These are phyloP conservation scores for Acorus calamus DNA, from an alignment of 106 monocot genomes.

Conservation along the genomic window DNA sequence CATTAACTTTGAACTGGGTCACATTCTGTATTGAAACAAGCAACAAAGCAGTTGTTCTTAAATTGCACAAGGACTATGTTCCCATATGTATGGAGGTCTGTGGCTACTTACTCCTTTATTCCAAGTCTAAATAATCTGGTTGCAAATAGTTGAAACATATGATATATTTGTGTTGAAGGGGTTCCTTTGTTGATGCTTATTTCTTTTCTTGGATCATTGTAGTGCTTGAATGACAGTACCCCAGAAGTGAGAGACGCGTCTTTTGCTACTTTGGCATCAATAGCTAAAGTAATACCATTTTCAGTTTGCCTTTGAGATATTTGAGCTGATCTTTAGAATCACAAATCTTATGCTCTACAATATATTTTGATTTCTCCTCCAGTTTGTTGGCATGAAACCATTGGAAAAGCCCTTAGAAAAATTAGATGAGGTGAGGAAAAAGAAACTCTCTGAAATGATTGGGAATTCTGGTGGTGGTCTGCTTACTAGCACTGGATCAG, in stretches of 20 bases:
- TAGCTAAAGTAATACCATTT: slow-evolving; percentile 58
- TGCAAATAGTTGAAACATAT: too few relatives aligned
- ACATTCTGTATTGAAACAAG: slow-evolving; percentile 92
- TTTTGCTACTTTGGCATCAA: slow-evolving; percentile 85
- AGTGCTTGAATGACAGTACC: slow-evolving; percentile 97
- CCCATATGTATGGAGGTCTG: slow-evolving; percentile 98
- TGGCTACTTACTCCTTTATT: not conserved
- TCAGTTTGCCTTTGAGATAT: not conserved
- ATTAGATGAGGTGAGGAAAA: slow-evolving; percentile 95
- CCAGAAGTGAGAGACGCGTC: slow-evolving; percentile 98
- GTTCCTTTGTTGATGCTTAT: not conserved
- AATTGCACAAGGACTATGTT: slow-evolving; percentile 95
- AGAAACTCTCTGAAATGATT: slow-evolving; percentile 98
- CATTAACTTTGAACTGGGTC: slow-evolving; percentile 84
- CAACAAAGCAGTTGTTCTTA: slow-evolving; percentile 82
- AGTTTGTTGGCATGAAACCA: slow-evolving; percentile 97
- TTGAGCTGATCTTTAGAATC: not conserved
- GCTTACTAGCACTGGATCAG: slow-evolving; percentile 32
- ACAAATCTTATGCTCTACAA: not conserved
- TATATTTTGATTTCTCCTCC: slow-evolving; percentile 15
- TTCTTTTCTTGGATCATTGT: slow-evolving; percentile 1
- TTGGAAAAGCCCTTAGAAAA: slow-evolving; percentile 92
- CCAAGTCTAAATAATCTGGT: too few relatives aligned
- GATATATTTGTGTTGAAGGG: too few relatives aligned
- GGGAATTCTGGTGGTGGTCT: slow-evolving; percentile 41